Percentiles rank a stretch among this genome's conserved stretches.
Evolutionary conservation across 768 basidiomycete genomes (phyloP).

Genomic region (Lepiota subincarnata): DNA sequence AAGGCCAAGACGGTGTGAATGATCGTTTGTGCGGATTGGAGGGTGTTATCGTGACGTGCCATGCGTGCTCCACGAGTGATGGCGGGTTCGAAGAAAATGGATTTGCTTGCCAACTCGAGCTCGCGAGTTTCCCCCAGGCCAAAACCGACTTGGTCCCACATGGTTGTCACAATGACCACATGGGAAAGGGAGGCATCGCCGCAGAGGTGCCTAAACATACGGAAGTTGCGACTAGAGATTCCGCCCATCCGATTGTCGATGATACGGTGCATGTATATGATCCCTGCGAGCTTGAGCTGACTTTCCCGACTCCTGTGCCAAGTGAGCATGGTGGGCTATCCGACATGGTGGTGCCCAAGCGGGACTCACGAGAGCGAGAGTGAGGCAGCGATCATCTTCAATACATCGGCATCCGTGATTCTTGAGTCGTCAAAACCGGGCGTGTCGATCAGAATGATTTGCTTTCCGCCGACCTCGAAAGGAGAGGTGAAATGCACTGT

Average conservation of each 20-base stretch:
- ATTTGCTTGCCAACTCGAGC: constrained; percentile 29
- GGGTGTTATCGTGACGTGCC: constrained; percentile 34
- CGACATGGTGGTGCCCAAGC: background rate
- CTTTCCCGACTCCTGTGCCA: constrained; percentile 21
- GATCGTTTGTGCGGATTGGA: constrained; percentile 36
- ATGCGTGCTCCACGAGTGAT: constrained; percentile 41
- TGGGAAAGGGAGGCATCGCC: constrained; percentile 40
- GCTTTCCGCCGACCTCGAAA: constrained; percentile 38
- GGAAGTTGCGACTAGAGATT: constrained; percentile 39
- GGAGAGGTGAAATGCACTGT: constrained; percentile 38
- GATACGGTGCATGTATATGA: constrained; percentile 51
- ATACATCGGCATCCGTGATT: constrained; percentile 41
- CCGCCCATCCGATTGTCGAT: constrained; percentile 41
- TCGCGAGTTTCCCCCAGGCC: constrained; percentile 37
- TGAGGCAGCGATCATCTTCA: constrained; percentile 45
- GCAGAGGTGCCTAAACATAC: constrained; percentile 45
- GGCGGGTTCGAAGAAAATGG: constrained; percentile 45
- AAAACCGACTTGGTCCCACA: constrained; percentile 37
- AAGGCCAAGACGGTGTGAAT: constrained; percentile 34
- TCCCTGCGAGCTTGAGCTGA: constrained; percentile 40
- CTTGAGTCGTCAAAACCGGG: constrained; percentile 58
- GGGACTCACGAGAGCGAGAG: constrained; percentile 28
- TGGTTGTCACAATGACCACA: constrained; percentile 45
- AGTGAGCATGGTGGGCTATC: constrained; percentile 8
- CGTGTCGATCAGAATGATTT: constrained; percentile 50